phyloP scores from a whole-genome alignment of 805 yeast genomes.

The Yamadazyma scolyti region DNA sequence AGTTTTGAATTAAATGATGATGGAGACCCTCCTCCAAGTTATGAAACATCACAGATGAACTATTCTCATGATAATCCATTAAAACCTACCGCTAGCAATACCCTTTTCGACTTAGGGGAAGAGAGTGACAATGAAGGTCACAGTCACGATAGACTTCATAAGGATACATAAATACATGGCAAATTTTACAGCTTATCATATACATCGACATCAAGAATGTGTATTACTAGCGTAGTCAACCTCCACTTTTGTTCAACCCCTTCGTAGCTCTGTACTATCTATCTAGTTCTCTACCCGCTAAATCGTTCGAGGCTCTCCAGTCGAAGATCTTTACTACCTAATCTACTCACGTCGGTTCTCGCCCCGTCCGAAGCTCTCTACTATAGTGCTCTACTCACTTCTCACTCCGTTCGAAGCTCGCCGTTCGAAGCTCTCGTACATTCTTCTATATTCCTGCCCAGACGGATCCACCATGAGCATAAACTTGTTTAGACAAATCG shows the following conservation, averaged over 20 bases:
- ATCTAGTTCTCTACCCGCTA: no score
- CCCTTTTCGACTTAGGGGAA: constrained; percentile 41
- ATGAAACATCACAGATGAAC: constrained; percentile 16
- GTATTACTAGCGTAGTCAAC: no score
- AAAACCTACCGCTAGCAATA: constrained; percentile 19
- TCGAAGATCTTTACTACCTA: neutral
- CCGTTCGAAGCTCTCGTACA: no score
- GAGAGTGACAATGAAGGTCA: constrained; percentile 29
- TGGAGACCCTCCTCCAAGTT: constrained; percentile 25
- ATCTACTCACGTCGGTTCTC: neutral
- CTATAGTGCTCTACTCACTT: no score
- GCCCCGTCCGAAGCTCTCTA: no score
- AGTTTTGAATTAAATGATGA: constrained; percentile 35
- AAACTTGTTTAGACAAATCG: constrained; percentile 44
- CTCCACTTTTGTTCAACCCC: no score
- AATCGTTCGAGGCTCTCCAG: no score
- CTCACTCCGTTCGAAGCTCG: no score
- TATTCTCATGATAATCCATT: constrained; percentile 10
- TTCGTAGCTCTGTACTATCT: no score
- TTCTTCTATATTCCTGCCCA: constrained; percentile 32
- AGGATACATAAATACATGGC: no score
- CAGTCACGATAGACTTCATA: constrained; percentile 19
- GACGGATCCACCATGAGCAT: constrained; percentile 36
- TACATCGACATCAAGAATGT: no score
- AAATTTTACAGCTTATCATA: no score